Percentiles rank a stretch among this genome's conserved stretches.
These are phyloP conservation scores for sweet orange (Citrus sinensis) DNA, from an alignment of 345 rosid genomes.

Conservation along the genomic window DVS_A1.0 CM039169.1:33222001-33222500, in stretches of 20 bases:
- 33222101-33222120: not conserved
- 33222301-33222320: not conserved
- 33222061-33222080: not conserved
- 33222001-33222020: constrained; percentile 89
- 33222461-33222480: not conserved
- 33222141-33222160: not conserved
- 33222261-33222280: not conserved
- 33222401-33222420: constrained; percentile 17
- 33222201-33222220: not conserved
- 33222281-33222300: not conserved
- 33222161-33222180: not conserved
- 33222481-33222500: not conserved
- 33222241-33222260: not conserved
- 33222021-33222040: constrained; percentile 43
- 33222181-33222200: not conserved
- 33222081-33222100: not conserved
- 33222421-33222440: constrained; percentile 24
- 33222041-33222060: not conserved
- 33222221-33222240: not conserved
- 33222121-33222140: not conserved
- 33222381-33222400: constrained; percentile 3
- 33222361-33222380: not conserved
- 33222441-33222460: constrained; percentile 1
- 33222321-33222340: constrained; percentile 2
- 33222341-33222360: not conserved